These are phyloP conservation scores for Mycena sp. DNA, from an alignment of 1,284 basidiomycete species.

Conservation along the genomic window DNA sequence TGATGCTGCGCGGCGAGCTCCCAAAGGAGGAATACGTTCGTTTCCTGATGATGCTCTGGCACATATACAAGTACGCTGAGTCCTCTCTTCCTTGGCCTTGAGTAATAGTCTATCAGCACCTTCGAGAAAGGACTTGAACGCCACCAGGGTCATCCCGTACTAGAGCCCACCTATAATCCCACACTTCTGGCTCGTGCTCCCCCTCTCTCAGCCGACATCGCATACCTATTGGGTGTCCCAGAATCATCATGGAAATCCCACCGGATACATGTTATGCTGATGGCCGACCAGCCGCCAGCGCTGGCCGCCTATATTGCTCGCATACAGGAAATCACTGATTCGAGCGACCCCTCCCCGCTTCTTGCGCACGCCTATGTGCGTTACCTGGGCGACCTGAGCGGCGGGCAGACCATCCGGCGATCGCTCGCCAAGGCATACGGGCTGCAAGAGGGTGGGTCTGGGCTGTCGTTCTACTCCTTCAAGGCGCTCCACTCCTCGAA, in stretches of 20 bases:
- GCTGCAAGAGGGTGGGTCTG: conserved; percentile 60
- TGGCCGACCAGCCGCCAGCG: conserved; percentile 52
- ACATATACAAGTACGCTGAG: conserved; percentile 75
- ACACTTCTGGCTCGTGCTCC: conserved; percentile 69
- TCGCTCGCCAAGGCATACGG: conserved; percentile 73
- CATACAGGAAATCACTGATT: conserved; percentile 55
- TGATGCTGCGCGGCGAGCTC: conserved; percentile 69
- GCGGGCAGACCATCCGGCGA: conserved; percentile 80
- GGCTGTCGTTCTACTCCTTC: conserved; percentile 81
- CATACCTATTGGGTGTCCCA: conserved; percentile 65
- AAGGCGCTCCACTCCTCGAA: conserved; percentile 59
- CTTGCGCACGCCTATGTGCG: conserved; percentile 86
- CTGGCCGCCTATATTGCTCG: conserved; percentile 64
- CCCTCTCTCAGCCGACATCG: conserved; percentile 72
- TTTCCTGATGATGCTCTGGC: conserved; percentile 81
- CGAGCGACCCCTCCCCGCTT: conserved; percentile 62
- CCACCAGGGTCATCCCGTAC: conserved; percentile 67
- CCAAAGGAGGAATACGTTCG: conserved; percentile 72
- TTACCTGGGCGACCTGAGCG: conserved; percentile 88
- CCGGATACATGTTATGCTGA: conserved; percentile 58
- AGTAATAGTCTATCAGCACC: conserved; percentile 49
- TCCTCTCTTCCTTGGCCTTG: not conserved
- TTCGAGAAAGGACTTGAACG: conserved; percentile 74
- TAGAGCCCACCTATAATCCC: conserved; percentile 79
- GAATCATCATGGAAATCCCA: conserved; percentile 64